Evolutionary conservation across 495 filamentous ascomycete species (phyloP).

Genomic region (Xanthoparmelia taractica): DNA sequence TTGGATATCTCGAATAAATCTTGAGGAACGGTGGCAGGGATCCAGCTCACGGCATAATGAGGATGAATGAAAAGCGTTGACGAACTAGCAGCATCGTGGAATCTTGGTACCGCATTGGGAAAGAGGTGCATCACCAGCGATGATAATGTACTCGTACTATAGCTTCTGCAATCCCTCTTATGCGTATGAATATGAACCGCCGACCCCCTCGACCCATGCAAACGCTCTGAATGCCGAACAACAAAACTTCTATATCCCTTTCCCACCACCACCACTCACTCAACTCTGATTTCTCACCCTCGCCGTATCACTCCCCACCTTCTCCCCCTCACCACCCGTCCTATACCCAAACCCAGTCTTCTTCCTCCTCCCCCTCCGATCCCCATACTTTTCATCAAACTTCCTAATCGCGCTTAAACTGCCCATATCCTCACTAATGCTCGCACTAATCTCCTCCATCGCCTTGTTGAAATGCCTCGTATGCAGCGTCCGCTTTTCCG

Average conservation of each 20-base stretch:
- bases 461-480: constrained; percentile 73
- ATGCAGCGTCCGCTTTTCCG: constrained; percentile 57
- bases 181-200: not conserved
- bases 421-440: constrained; percentile 91
- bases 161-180: not conserved
- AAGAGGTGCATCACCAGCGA: not conserved
- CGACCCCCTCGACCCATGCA: not conserved
- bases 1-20: not conserved
- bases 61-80: not conserved
- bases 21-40: not conserved
- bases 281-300: constrained; percentile 31
- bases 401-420: constrained; percentile 77
- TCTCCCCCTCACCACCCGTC: constrained; percentile 34
- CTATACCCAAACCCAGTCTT: constrained; percentile 62
- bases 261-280: not conserved
- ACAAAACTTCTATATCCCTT: not conserved
- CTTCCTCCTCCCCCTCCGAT: constrained; percentile 66
- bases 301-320: constrained; percentile 28
- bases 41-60: not conserved
- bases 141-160: not conserved
- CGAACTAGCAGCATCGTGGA: not conserved
- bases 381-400: constrained; percentile 94
- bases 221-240: not conserved
- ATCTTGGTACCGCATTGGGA: not conserved
- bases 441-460: constrained; percentile 82